Base-by-base conservation (phyloP, 2,329 filamentous ascomycete genomes). In the Clarireedia hainanense region DNA sequence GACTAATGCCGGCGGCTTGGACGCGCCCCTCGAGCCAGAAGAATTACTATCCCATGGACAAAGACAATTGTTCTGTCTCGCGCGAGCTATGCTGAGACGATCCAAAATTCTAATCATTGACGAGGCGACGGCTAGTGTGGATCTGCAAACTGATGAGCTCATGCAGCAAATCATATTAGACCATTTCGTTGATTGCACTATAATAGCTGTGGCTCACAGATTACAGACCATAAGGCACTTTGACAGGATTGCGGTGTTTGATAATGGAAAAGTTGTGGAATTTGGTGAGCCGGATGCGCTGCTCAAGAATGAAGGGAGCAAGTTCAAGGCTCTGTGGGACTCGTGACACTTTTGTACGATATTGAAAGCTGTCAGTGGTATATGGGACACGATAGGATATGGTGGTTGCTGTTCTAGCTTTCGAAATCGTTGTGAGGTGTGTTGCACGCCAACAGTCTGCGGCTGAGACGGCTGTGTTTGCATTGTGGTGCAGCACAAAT, bases 151-250 rank as follows among this genome's bases (percentile, higher is more conserved):
- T 3, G 92, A 97, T 66, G 79, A 85, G 47, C 95, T 95, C 74
- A 96, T 96, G 62, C 92, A 97, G 71, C 89, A 88, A 64, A 96
- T 91, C 0, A 89, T 97, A 57, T 85, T 89, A 24, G 87, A 95
- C 70, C 73, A 73, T 17, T 83, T 85, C 80, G 96, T 65, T 86
- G 84, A 61, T 88, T 76, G 89, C 69, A 96, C 91, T 0, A 95
- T 94, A 58, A 88, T 96, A 68, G 96, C 92, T 0, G 96, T 97
- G 66, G 92, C 92, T 0, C 92, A 97, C 71, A 83, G 92, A 20
- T 76, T 97, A 61, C 89, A 95, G 69, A 96, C 91, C 0, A 96
- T 97, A 71, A 90, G 91, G 36, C 92, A 96, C 69, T 96, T 96
- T 67, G 91, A 97, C 74, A 95, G 94, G 75, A 91, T 96, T 20